These are phyloP conservation scores for Aspergillus thermomutatus DNA, from an alignment of 2,329 filamentous ascomycete genomes.

Conservation along the genomic window DNA sequence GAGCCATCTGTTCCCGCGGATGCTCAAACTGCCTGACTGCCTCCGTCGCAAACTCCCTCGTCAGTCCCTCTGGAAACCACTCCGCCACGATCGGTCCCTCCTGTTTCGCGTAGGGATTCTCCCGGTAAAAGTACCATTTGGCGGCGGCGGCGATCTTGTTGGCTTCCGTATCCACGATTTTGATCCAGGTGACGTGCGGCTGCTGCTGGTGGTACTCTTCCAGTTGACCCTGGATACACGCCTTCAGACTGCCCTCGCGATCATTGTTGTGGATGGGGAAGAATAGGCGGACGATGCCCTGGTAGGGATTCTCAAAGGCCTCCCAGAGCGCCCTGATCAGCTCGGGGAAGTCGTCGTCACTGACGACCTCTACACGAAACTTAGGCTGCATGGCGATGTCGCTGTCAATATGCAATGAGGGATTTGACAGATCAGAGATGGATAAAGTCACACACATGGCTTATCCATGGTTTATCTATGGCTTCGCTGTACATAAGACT, in stretches of 20 bases:
- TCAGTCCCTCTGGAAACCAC: constrained; percentile 31
- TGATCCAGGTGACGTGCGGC: constrained; percentile 28
- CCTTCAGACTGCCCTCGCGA: constrained; percentile 18
- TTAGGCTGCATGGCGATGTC: background rate
- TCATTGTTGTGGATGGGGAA: constrained; percentile 26
- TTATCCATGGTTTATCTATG: background rate
- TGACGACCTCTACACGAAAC: background rate
- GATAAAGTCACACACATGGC: background rate
- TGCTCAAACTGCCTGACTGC: constrained; percentile 15
- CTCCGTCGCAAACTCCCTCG: constrained; percentile 16
- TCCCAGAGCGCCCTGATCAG: constrained; percentile 8
- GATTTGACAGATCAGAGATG: background rate
- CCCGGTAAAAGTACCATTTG: constrained; percentile 27
- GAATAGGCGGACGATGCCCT: constrained; percentile 24
- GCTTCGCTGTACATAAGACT: background rate
- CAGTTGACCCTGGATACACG: constrained; percentile 16
- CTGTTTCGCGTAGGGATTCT: constrained; percentile 24
- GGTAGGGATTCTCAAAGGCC: constrained; percentile 20
- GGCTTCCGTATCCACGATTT: constrained; percentile 28
- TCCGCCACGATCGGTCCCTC: constrained; percentile 13
- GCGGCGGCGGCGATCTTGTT: constrained; percentile 24
- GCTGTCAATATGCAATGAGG: background rate
- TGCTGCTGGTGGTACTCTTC: constrained; percentile 22
- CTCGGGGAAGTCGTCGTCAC: constrained; percentile 10
- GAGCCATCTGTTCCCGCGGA: constrained; percentile 14